Base-by-base conservation (phyloP, 2,329 filamentous ascomycete species). In the Pseudopyricularia javanii region DNA sequence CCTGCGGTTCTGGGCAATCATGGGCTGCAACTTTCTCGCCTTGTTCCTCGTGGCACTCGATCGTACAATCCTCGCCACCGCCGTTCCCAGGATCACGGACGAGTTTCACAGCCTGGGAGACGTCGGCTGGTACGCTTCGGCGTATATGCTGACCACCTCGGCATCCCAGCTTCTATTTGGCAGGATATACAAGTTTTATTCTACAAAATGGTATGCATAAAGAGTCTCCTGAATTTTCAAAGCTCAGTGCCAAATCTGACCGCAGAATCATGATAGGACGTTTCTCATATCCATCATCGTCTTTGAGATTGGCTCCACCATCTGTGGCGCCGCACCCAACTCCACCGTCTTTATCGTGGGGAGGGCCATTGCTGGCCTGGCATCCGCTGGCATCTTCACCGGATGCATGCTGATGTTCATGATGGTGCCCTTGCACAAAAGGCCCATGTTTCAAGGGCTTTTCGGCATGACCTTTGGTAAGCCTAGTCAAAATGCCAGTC, bases 101-200 rank as follows among this genome's bases (percentile, higher is more conserved):
- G 74, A 79, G 20, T 80, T 80, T 61, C 66, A 76, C 48, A 76
- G 76, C 51, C 64, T 82, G 2, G 73, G 74, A 2, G 80, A 84
- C 56, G 78, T 83, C 54, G 79, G 79, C 51, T 84, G 80, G 80
- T 83, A 83, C 62, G 79, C 76, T 5, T 78, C 76, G 35, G 73
- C 78, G 1, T 81, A 82, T 61, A 76, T 82, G 70, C 67, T 83
- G 56, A 80, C 79, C 12, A 77, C 76, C 2, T 73, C 76, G 7
- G 75, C 75, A n/a, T 74, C 71, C 17, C 74, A 78, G 58, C 67
- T 78, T 3, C 59, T 78, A 8, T 79, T 75, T 59, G 76, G 77
- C 7, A 69, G 75, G 37, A 68, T 80, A 37, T 80, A 78, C 61
- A 73, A 70, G 56, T 76, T 76, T 56, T 80, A 78, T 57, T 68